Percentiles rank a stretch among this genome's conserved stretches.
phyloP scores from a whole-genome alignment of 176 grass and related monocot species.

The Paspalum notatum region DNA sequence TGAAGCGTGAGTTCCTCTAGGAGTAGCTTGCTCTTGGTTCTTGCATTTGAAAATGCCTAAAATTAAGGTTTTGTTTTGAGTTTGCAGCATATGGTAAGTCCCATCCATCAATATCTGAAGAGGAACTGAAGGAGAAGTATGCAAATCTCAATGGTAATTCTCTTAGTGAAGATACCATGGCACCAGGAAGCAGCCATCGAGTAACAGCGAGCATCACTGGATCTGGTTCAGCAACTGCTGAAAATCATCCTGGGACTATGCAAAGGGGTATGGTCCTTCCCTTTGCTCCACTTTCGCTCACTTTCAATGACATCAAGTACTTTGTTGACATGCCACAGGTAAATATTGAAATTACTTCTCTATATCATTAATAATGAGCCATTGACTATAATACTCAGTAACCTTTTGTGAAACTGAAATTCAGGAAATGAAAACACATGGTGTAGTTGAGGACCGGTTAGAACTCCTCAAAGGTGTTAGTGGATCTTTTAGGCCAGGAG shows the following conservation, averaged over 20 bases:
- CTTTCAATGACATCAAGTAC: constrained; percentile 76
- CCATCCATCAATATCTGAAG: constrained; percentile 72
- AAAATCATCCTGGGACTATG: constrained; percentile 34
- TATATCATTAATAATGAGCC: background rate
- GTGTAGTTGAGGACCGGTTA: constrained; percentile 60
- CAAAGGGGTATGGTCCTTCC: constrained; percentile 92
- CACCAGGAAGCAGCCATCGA: constrained; percentile 41
- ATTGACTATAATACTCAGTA: background rate
- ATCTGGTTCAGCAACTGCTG: constrained; percentile 14
- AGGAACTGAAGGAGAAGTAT: constrained; percentile 73
- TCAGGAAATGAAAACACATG: constrained; percentile 96
- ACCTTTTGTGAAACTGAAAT: background rate
- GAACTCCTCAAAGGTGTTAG: constrained; percentile 82
- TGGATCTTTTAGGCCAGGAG: constrained; percentile 93
- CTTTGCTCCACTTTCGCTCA: constrained; percentile 77
- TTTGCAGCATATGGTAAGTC: constrained; percentile 77
- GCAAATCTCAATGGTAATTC: constrained; percentile 64
- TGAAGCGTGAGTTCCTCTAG: constrained; percentile 59
- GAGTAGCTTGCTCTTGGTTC: constrained; percentile 9
- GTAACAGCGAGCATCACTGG: constrained; percentile 7
- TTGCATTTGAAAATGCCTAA: constrained; percentile 24
- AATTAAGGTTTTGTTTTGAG: constrained; percentile 28
- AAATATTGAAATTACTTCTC: constrained; percentile 30
- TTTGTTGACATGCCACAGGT: constrained; percentile 97
- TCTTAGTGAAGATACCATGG: constrained; percentile 34